phyloP scores from a whole-genome alignment of 208 protist genomes.

The Trypanosomatidae sp. region DNA sequence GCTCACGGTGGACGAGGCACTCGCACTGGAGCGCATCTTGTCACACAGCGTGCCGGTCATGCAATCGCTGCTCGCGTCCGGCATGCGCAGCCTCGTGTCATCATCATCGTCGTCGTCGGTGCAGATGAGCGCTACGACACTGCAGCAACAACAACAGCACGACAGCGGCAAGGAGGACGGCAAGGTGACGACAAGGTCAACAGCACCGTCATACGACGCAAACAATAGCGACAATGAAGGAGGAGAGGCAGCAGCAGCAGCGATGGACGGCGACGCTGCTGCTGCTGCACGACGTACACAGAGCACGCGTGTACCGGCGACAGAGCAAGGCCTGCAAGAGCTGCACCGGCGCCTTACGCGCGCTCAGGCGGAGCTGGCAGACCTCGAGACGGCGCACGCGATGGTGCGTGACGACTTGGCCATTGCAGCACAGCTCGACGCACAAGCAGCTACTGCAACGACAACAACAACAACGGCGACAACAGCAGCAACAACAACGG shows the following conservation, averaged over 20 bases:
- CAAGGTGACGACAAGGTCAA: too few relatives aligned
- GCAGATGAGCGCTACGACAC: too few relatives aligned
- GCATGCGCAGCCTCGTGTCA: not conserved
- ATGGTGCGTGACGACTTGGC: conserved; percentile 65
- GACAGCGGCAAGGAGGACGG: too few relatives aligned
- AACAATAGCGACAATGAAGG: too few relatives aligned
- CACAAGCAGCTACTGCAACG: not conserved
- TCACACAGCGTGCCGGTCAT: conserved; percentile 28
- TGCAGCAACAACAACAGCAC: too few relatives aligned
- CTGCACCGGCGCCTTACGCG: conserved; percentile 15
- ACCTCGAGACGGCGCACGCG: conserved; percentile 56
- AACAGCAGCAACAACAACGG: not conserved
- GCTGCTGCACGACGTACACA: too few relatives aligned
- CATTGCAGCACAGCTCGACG: conserved; percentile 9
- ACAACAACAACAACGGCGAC: not conserved
- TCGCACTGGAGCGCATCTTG: conserved; percentile 54
- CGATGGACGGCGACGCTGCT: not conserved
- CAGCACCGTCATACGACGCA: too few relatives aligned
- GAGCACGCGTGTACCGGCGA: too few relatives aligned
- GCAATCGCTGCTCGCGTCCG: conserved; percentile 4
- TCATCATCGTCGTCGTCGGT: not conserved
- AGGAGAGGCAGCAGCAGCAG: too few relatives aligned
- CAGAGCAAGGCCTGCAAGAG: too few relatives aligned
- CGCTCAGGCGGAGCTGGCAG: conserved; percentile 27
- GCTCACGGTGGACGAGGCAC: conserved; percentile 46